Percentiles rank a stretch among this genome's conserved stretches.
Conservation (phyloP, 1,284 basidiomycete genomes). For the Fomitiporia mediterranea region DNA sequence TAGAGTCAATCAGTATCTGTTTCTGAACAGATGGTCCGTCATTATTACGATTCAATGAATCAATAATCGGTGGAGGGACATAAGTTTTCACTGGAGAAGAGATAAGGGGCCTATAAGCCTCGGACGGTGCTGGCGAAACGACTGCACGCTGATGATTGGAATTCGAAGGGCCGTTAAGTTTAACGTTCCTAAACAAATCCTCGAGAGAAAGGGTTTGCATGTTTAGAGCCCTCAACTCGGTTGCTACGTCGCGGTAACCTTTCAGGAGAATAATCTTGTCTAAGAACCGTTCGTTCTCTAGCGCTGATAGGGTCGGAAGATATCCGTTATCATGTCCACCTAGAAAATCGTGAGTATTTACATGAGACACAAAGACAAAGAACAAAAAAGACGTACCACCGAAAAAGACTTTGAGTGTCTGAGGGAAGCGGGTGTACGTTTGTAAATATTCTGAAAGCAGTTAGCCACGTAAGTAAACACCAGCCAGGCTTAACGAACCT, state of each 20-base stretch:
- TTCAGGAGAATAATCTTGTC: constrained; percentile 67
- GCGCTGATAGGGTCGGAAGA: constrained; percentile 41
- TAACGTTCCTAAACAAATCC: constrained; percentile 57
- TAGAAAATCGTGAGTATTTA: constrained; percentile 13
- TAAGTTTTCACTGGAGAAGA: constrained; percentile 13
- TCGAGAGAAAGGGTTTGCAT: constrained; percentile 53
- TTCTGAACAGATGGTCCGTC: not conserved
- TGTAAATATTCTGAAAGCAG: constrained; percentile 58
- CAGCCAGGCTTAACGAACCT: constrained; percentile 38
- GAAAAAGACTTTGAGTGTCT: constrained; percentile 70
- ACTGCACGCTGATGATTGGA: constrained; percentile 30
- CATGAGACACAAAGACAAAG: not conserved
- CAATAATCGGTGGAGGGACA: not conserved
- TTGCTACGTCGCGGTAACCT: constrained; percentile 40
- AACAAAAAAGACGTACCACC: constrained; percentile 57
- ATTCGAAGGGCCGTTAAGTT: constrained; percentile 33
- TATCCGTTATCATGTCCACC: constrained; percentile 44
- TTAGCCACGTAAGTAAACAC: constrained; percentile 1
- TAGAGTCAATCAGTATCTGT: constrained; percentile 48
- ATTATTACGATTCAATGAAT: not conserved
- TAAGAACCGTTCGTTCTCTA: constrained; percentile 57
- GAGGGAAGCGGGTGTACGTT: constrained; percentile 69
- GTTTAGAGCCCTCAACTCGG: constrained; percentile 45
- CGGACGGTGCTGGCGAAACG: constrained; percentile 4
- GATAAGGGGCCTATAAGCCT: constrained; percentile 33